Base-by-base conservation (phyloP, 108 stramenopile species). In the Conticribra guillardii region DNA sequence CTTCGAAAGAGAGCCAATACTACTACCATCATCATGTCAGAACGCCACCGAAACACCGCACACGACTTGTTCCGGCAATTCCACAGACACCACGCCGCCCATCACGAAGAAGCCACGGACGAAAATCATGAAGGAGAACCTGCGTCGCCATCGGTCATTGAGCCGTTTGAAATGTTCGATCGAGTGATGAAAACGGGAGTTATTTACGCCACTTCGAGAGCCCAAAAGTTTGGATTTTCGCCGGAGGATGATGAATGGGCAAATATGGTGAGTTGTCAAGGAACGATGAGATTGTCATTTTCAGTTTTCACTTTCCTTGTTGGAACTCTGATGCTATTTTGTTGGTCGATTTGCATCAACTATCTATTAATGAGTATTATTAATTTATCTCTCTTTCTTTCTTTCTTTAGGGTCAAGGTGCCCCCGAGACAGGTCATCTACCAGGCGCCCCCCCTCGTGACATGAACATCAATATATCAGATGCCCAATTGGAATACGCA, bases 121-220 rank as follows among this genome's bases (percentile, higher is more conserved):
- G 33, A 73, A 56, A 48, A 73, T 33, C 32, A 64, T 3, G 27
- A 54, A n/a, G 55, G 45, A 23, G 51, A 16, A 22, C 53, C 22
- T 45, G 5, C 24, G 44, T 15, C 55, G 7, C 2, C 71, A 45
- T 18, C 31, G 18, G 19, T 52, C 32, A 49, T 31, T 14, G 53
- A 64, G 19, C 8, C 57, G 22, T 80, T 80, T 49, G 71, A 72
- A 26, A 71, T 76, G 74, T 81, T 81, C 52, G 74, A 71, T 15
- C 55, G 57, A n/a, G 76, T 82, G 48, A 61, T 62, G 74, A 82
- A 78, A 57, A 82, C 81, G 19, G 81, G 81, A 32, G 81, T 82
- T 19, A 73, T 82, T 48, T 82, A 78, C 46, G 81, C 81, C 0
- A 74, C 81, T n/a, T 68, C 71, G 9, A 71, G 76, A 8, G 81